Percentiles rank a stretch among this genome's conserved stretches.
These are phyloP conservation scores for Bromus sterilis DNA, from an alignment of 176 grass and related monocot species.

Conservation along the genomic window DNA sequence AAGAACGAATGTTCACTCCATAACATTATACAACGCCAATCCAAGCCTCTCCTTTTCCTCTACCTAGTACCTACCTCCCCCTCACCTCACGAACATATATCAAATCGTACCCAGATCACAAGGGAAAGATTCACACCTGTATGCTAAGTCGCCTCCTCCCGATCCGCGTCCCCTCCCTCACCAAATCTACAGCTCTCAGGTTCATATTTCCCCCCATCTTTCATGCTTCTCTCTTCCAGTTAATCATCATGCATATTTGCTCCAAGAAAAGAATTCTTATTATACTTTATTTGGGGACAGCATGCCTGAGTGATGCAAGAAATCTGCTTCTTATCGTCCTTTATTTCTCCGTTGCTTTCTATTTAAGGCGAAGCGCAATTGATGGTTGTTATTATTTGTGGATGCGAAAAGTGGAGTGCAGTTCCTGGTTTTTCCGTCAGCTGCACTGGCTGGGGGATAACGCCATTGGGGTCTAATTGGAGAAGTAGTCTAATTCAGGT, in stretches of 20 bases:
- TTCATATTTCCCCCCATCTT: background rate
- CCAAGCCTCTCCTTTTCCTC: background rate
- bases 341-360: background rate
- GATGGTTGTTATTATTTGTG: background rate
- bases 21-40: background rate
- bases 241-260: background rate
- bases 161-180: background rate
- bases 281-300: background rate
- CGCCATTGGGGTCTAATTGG: background rate
- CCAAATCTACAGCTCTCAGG: constrained; percentile 11
- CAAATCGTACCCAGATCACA: background rate
- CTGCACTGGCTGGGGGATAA: background rate
- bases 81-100: background rate
- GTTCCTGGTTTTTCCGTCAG: background rate
- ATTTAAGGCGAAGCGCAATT: background rate
- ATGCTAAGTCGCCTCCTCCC: constrained; percentile 3
- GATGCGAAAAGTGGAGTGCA: background rate
- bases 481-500: background rate
- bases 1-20: too few relatives aligned
- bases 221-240: background rate
- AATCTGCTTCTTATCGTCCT: background rate
- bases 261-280: background rate
- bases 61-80: background rate
- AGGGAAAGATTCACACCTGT: background rate
- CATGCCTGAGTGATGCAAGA: background rate